These are phyloP conservation scores for Ustilago esculenta DNA, from an alignment of 1,284 basidiomycete genomes.

Conservation along the genomic window DNA sequence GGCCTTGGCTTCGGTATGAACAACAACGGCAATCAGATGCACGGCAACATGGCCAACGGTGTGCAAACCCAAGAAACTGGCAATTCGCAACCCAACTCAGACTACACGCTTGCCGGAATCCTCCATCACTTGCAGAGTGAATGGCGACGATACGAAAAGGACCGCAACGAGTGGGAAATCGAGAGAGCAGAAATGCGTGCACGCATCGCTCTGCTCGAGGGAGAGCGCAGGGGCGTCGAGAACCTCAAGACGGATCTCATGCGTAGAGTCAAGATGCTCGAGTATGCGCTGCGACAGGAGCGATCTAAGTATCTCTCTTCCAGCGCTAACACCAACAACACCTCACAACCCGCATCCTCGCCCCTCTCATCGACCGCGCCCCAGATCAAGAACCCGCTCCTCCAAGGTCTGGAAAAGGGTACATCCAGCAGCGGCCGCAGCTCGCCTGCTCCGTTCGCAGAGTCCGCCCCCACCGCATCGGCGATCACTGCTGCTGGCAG, in stretches of 20 bases:
- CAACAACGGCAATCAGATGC: slow-evolving; percentile 42
- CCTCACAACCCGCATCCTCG: slow-evolving; percentile 22
- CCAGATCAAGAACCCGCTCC: slow-evolving; percentile 36
- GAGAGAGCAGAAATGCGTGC: slow-evolving; percentile 98
- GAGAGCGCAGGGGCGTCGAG: slow-evolving; percentile 93
- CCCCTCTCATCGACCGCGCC: slow-evolving; percentile 34
- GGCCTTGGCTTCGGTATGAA: slow-evolving; percentile 40
- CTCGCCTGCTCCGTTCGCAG: slow-evolving; percentile 44
- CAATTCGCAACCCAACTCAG: slow-evolving; percentile 38
- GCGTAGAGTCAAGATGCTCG: slow-evolving; percentile 98
- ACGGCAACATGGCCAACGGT: slow-evolving; percentile 45
- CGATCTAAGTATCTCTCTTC: slow-evolving; percentile 63
- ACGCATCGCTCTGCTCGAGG: slow-evolving; percentile 95
- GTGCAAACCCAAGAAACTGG: slow-evolving; percentile 42
- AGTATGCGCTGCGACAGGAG: slow-evolving; percentile 83
- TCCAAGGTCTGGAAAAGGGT: slow-evolving; percentile 47
- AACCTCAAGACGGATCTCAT: slow-evolving; percentile 95
- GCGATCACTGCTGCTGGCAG: slow-evolving; percentile 19
- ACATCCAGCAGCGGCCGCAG: slow-evolving; percentile 51
- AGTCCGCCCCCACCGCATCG: slow-evolving; percentile 18
- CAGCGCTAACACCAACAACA: slow-evolving; percentile 5
- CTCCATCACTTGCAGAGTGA: slow-evolving; percentile 97
- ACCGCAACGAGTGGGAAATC: slow-evolving; percentile 99
- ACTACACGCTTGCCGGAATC: slow-evolving; percentile 84
- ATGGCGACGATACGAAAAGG: slow-evolving; percentile 89